Base-by-base conservation (phyloP, 2,329 filamentous ascomycete genomes). In the Xylaria arbuscula region DNA sequence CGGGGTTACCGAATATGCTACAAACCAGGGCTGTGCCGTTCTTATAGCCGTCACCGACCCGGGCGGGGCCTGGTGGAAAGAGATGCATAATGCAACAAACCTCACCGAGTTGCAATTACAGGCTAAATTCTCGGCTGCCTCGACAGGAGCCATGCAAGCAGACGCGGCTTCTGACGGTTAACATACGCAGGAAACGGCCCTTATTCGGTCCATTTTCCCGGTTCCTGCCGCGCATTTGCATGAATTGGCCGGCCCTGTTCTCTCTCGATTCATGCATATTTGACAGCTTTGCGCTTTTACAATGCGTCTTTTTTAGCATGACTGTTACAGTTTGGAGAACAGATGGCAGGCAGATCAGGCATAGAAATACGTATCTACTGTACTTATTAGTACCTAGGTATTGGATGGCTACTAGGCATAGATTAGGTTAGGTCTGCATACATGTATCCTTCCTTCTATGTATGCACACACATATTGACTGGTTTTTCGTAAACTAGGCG, bases 91-190 rank as follows among this genome's bases (percentile, higher is more conserved):
- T 70, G 67, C 68, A 71, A 64, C 69, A 56, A 69, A 28, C 19
- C 40, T 32, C 17, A 40, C 28, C 42, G 36, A 67, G 19, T 70
- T 75, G 70, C 66, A 75, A 67, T 69, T 72, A 74, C 69, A 73
- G 74, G 73, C 73, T 74, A 76, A 76, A 75, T 62, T 70, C 62
- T 70, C 71, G 69, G 73, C 47, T 71, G 68, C 61, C 69, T 67
- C 57, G 60, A 63, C 67, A 47, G 57, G 61, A 70, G 28, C 28
- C 28, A 28, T 28, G 28, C 28, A 28, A 70, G 63, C 59, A 56
- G 40, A 40, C 24, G 45, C 58, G 57, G 58, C 63, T 68, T 5
- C 17, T 62, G 64, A 58, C 51, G 54, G 57, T 62, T 72, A 38
- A 63, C 53, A 48, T 40, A 47, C 48, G 55, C 53, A 66, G 34